Conservation (phyloP, 164 flowering plant genomes). For the Umbilicus rupestris region DNA sequence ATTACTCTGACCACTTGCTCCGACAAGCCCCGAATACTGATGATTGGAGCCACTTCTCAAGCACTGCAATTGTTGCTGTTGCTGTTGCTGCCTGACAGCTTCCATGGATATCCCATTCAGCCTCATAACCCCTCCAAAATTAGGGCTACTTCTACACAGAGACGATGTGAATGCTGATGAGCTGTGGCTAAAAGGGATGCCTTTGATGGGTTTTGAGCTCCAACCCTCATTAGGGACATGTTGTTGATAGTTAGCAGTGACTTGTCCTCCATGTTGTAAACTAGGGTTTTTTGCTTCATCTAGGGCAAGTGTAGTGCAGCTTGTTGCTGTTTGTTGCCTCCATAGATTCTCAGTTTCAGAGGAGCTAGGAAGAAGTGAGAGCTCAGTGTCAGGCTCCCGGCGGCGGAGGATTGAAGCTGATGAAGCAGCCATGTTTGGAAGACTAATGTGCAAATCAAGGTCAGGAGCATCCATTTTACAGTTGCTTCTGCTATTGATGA, state of each 20-base stretch:
- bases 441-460: slow-evolving; percentile 6
- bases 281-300: not conserved
- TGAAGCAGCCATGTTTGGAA: slow-evolving; percentile 1
- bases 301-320: not conserved
- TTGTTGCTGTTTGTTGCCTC: not conserved
- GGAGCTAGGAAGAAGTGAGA: not conserved
- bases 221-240: not conserved
- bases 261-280: not conserved
- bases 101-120: no score
- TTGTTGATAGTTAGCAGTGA: not conserved
- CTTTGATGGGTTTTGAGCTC: slow-evolving; percentile 2
- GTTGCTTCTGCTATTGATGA: no score
- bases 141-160: not conserved
- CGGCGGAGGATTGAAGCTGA: not conserved
- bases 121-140: not conserved
- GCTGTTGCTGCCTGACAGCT: no score
- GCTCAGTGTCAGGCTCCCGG: not conserved
- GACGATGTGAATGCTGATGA: not conserved
- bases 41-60: slow-evolving; percentile 4
- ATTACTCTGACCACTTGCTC: slow-evolving; percentile 1
- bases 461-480: slow-evolving; percentile 4
- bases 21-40: not conserved
- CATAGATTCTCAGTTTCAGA: not conserved
- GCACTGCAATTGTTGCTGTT: not conserved
- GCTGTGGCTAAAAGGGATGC: not conserved